Evolutionary conservation across 495 filamentous ascomycete genomes (phyloP).

Genomic region (Hypomontagnella monticulosa): DNA sequence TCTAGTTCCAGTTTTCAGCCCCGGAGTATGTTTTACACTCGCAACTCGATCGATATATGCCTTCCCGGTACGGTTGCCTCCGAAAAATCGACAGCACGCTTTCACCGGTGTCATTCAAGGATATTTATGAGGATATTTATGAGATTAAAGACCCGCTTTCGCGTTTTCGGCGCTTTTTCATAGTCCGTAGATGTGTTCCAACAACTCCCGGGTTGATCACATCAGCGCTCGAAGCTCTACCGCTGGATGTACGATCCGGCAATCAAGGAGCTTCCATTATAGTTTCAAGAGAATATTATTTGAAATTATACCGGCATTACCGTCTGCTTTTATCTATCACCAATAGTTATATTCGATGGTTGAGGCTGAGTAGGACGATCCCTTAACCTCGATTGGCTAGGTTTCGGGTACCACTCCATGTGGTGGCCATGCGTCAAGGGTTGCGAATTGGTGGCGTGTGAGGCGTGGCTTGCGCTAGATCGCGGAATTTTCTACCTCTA

Average conservation of each 20-base stretch:
- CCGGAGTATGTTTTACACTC: too few species aligned
- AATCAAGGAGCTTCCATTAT: background rate
- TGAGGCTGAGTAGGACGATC: slow-evolving; percentile 7
- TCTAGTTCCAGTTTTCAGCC: background rate
- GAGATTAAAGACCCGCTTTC: too few species aligned
- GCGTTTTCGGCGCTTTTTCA: too few species aligned
- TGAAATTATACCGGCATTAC: background rate
- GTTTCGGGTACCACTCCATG: slow-evolving; percentile 1
- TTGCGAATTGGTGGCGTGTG: background rate
- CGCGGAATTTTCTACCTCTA: too few species aligned
- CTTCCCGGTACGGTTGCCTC: too few species aligned
- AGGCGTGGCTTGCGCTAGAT: background rate
- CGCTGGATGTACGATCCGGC: background rate
- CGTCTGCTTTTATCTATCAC: background rate
- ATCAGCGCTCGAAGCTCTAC: too few species aligned
- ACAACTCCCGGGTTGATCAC: too few species aligned
- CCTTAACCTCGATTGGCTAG: slow-evolving; percentile 17
- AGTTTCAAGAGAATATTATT: background rate
- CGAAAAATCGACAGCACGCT: too few species aligned
- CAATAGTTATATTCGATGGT: background rate
- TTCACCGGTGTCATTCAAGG: too few species aligned
- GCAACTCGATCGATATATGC: too few species aligned
- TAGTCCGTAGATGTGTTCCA: too few species aligned
- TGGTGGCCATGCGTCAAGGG: slow-evolving; percentile 11
- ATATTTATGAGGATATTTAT: too few species aligned